phyloP scores from a whole-genome alignment of 2,329 filamentous ascomycete genomes.

The Geosmithia flava region DNA sequence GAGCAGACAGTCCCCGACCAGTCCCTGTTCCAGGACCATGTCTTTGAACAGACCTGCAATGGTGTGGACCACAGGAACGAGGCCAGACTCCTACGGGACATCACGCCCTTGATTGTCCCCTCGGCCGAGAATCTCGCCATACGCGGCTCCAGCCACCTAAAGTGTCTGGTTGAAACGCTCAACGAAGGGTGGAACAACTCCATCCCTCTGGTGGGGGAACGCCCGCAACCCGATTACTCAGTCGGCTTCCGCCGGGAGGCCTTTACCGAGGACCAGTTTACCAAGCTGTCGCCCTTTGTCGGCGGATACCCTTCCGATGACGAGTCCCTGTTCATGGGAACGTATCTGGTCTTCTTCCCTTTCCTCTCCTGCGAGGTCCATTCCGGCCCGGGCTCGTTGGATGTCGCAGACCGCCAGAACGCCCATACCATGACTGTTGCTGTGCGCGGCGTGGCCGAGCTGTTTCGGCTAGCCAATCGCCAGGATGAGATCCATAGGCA shows the following conservation, averaged over 20 bases:
- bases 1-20: conserved; percentile 14
- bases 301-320: conserved; percentile 14
- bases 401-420: conserved; percentile 21
- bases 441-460: conserved; percentile 21
- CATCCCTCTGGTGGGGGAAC: conserved; percentile 14
- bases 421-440: conserved; percentile 26
- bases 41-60: conserved; percentile 21
- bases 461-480: conserved; percentile 21
- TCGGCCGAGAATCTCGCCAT: conserved; percentile 21
- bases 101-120: conserved; percentile 22
- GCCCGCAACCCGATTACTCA: conserved; percentile 4
- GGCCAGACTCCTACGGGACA: conserved; percentile 22
- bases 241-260: too few species aligned
- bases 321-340: conserved; percentile 29
- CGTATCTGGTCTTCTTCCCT: conserved; percentile 29
- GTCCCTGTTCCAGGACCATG: conserved; percentile 21
- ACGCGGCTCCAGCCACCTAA: conserved; percentile 13
- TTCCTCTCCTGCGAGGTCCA: conserved; percentile 34
- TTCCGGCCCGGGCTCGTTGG: conserved; percentile 19
- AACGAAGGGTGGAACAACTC: conserved; percentile 2
- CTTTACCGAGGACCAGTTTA: too few species aligned
- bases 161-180: conserved; percentile 20
- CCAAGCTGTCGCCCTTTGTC: too few species aligned
- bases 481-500: conserved; percentile 23
- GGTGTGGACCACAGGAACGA: conserved; percentile 11